Base-by-base conservation (phyloP, 2,329 filamentous ascomycete genomes). In the Colletotrichum australisinense region DNA sequence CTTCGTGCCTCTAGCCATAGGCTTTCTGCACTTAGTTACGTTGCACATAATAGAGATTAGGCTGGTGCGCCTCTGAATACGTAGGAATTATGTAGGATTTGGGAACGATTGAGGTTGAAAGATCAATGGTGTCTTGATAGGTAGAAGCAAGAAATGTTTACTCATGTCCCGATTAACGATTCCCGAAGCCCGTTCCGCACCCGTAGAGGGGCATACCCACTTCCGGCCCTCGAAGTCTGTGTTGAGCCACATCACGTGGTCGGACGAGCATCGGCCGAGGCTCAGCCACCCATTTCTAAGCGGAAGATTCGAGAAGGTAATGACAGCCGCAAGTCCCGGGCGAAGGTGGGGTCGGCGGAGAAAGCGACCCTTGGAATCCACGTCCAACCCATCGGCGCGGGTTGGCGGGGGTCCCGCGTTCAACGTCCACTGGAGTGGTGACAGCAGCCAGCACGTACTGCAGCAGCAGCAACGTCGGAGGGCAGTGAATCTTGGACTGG, bases 261-360 rank as follows among this genome's bases (percentile, higher is more conserved):
- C 26, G 22, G 11, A 11, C 22, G 8, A 35, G n/a, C 4, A 12
- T 35, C 28, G 8, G 30, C 57, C 35, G 52, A 42, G n/a, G 22
- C 52, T 7, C 46, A 52, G 71, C 67, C 67, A 73, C 71, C n/a
- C 22, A 70, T 73, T 73, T 73, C 71, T 73, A 71, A 73, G 67
- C 71, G 67, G 71, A 73, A 73, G 71, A 73, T 73, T 73, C 71
- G 55, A 73, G 71, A 73, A 73, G 26, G 49, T 32, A 57, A 58
- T 46, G n/a, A 16, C 67, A 53, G 38, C 71, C 71, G 71, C 56
- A n/a, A 42, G 53, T 62, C 56, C 67, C 60, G 62, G 53, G 56
- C 46, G 35, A 69, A 65, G 56, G 67, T 73, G 71, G 71, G 67
- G 67, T 69, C 11, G 38, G 30, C 35, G 24, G 69, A 35, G 22